Conservation (phyloP, 306 rosid species). For the barrel medic (Medicago truncatula) region MtrunA17r5.0-ANR NC_053042.1:36168501-36169000, state of each 20-base stretch:
- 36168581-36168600: neutral
- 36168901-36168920: no score
- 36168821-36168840: conserved; percentile 8
- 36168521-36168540: neutral
- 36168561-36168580: neutral
- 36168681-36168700: neutral
- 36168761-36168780: no score
- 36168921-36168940: no score
- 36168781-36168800: no score
- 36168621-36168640: neutral
- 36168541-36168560: neutral
- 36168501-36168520: neutral
- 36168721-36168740: no score
- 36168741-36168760: no score
- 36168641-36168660: neutral
- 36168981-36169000: no score
- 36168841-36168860: neutral
- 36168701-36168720: no score
- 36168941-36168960: no score
- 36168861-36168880: neutral
- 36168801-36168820: neutral
- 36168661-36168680: neutral
- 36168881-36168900: neutral
- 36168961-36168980: neutral
- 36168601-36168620: neutral